These are phyloP conservation scores for Naganishia friedmannii DNA, from an alignment of 768 basidiomycete species.

Conservation along the genomic window DNA sequence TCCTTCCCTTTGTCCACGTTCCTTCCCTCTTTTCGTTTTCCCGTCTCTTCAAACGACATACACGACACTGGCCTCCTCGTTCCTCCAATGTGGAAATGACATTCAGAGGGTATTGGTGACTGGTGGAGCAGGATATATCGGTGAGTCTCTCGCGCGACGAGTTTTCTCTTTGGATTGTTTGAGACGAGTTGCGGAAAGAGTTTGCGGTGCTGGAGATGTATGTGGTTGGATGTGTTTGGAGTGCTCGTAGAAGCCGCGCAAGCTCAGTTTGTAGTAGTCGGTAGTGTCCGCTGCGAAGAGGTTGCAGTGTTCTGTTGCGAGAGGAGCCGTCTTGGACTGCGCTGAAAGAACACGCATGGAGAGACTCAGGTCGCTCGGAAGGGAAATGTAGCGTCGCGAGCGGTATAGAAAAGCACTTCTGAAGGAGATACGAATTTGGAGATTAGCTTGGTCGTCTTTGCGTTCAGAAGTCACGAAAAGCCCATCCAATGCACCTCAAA, in stretches of 20 bases:
- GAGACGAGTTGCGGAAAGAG: neutral
- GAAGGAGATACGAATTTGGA: too few species aligned
- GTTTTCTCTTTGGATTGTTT: neutral
- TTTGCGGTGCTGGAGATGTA: neutral
- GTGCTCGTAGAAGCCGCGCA: neutral
- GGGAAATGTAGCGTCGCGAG: too few species aligned
- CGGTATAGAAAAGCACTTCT: too few species aligned
- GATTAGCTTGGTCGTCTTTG: neutral
- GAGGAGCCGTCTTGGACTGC: too few species aligned
- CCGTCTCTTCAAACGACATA: neutral
- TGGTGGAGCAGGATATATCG: slow-evolving; percentile 87
- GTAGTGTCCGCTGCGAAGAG: too few species aligned
- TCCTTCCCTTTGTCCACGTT: neutral
- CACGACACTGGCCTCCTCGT: neutral
- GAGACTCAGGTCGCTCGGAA: too few species aligned
- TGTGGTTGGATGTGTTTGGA: neutral
- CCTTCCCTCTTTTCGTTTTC: neutral
- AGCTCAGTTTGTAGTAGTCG: neutral
- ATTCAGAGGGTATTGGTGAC: slow-evolving; percentile 65
- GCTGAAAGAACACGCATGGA: too few species aligned
- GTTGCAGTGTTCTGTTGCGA: too few species aligned
- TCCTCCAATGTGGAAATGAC: neutral
- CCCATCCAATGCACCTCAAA: slow-evolving; percentile 26
- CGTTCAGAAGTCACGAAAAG: slow-evolving; percentile 15
- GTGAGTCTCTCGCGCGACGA: slow-evolving; percentile 54